These are phyloP conservation scores for Colletotrichum sp. DNA, from an alignment of 2,329 filamentous ascomycete genomes.

Conservation along the genomic window DNA sequence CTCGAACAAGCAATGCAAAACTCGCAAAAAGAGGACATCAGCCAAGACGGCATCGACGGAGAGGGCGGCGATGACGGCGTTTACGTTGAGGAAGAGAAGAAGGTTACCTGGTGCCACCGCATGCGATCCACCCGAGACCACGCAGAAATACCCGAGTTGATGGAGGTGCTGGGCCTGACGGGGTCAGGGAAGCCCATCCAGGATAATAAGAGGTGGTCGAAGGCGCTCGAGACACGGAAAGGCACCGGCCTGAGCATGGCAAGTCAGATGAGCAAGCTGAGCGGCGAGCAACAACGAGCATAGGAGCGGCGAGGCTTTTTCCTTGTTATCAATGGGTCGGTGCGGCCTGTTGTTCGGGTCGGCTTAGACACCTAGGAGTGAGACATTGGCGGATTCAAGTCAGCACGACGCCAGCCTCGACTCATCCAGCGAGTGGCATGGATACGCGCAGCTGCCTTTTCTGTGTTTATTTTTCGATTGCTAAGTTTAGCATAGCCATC, in stretches of 20 bases:
- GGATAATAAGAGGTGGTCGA: constrained; percentile 50
- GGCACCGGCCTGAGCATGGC: constrained; percentile 59
- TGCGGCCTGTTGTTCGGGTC: not conserved
- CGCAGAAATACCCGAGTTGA: constrained; percentile 70
- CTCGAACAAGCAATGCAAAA: constrained; percentile 24
- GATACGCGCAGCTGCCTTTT: not conserved
- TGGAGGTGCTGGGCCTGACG: constrained; percentile 65
- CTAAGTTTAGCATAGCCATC: constrained; percentile 2
- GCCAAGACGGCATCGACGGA: constrained; percentile 14
- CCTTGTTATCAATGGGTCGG: not conserved
- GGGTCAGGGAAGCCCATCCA: constrained; percentile 41
- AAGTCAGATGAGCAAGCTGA: constrained; percentile 50
- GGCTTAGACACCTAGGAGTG: not conserved
- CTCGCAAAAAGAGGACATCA: not conserved
- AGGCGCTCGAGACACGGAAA: constrained; percentile 53
- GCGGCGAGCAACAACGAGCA: constrained; percentile 25
- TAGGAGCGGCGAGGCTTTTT: constrained; percentile 12
- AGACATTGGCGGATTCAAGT: not conserved
- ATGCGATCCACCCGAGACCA: constrained; percentile 84
- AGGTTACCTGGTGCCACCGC: constrained; percentile 79
- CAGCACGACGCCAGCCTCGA: not conserved
- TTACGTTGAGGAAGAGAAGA: constrained; percentile 54
- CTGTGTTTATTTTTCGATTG: not conserved
- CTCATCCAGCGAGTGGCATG: not conserved
- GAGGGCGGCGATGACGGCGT: constrained; percentile 27